These are phyloP conservation scores for Russula sp. DNA, from an alignment of 768 basidiomycete species.

Conservation along the genomic window DNA sequence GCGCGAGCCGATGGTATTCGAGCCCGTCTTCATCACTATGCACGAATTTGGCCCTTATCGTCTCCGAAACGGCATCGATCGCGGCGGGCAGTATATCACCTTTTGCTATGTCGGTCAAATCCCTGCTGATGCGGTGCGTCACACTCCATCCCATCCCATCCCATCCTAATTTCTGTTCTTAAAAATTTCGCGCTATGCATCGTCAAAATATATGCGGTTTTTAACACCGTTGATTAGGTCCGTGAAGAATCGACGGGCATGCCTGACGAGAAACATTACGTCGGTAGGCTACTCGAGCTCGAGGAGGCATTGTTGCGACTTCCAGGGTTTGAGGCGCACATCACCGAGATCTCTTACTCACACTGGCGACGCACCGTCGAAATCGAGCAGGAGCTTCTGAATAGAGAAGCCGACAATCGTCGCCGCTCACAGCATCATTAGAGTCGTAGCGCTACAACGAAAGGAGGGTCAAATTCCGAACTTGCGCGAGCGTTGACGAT, in stretches of 20 bases:
- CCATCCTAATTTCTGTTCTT: no score
- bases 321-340: slow-evolving; percentile 32
- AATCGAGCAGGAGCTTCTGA: slow-evolving; percentile 3
- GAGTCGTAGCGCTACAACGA: neutral
- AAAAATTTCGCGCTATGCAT: no score
- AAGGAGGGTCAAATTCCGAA: neutral
- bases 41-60: slow-evolving; percentile 34
- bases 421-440: neutral
- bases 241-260: slow-evolving; percentile 52
- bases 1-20: slow-evolving; percentile 36
- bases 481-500: neutral
- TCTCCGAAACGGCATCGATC: slow-evolving; percentile 24
- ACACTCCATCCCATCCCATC: neutral
- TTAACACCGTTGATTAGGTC: slow-evolving; percentile 37
- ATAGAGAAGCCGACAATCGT: neutral
- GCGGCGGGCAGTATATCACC: slow-evolving; percentile 50
- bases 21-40: slow-evolving; percentile 47
- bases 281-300: slow-evolving; percentile 43
- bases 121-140: slow-evolving; percentile 48
- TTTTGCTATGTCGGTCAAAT: slow-evolving; percentile 59
- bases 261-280: slow-evolving; percentile 53
- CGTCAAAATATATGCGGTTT: neutral
- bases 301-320: slow-evolving; percentile 45
- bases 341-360: slow-evolving; percentile 44
- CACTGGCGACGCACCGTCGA: slow-evolving; percentile 35